A percentile compares a stretch with the other conserved stretches of the same genome.
These are phyloP conservation scores for Pichia terricola DNA, from an alignment of 1,139 yeast genomes.

Conservation along the genomic window DNA sequence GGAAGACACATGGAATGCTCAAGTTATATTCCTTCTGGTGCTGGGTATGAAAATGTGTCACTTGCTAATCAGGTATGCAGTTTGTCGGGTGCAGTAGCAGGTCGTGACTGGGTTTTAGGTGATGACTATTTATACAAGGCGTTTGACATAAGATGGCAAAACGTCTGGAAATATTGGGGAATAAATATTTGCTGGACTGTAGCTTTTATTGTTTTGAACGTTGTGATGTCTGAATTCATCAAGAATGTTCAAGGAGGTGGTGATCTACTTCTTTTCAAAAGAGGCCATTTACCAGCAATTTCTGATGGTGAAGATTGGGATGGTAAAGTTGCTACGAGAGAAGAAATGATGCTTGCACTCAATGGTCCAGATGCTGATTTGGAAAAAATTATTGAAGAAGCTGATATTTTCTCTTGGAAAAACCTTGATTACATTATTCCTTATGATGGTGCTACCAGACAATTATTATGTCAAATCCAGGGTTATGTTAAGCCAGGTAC, in stretches of 20 bases:
- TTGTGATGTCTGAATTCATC: slow-evolving; percentile 32
- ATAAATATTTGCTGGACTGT: slow-evolving; percentile 37
- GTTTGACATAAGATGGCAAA: slow-evolving; percentile 31
- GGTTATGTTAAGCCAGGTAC: slow-evolving; percentile 52
- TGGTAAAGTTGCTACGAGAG: slow-evolving; percentile 11
- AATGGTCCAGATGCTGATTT: slow-evolving; percentile 11
- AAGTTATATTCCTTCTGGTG: slow-evolving; percentile 39
- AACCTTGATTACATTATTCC: slow-evolving; percentile 29
- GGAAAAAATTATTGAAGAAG: slow-evolving; percentile 14
- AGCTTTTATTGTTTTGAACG: slow-evolving; percentile 26
- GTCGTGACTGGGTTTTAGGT: slow-evolving; percentile 36
- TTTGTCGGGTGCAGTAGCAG: slow-evolving; percentile 37
- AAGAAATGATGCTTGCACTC: slow-evolving; percentile 9
- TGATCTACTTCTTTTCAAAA: slow-evolving; percentile 9
- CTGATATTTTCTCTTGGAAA: slow-evolving; percentile 37
- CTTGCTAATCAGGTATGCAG: slow-evolving; percentile 39
- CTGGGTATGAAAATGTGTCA: slow-evolving; percentile 32
- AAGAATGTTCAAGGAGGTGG: slow-evolving; percentile 11
- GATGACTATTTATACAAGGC: slow-evolving; percentile 31
- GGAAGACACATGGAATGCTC: slow-evolving; percentile 44
- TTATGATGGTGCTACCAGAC: slow-evolving; percentile 32
- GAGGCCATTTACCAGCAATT: slow-evolving; percentile 9
- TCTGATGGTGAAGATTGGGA: slow-evolving; percentile 10
- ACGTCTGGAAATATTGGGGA: slow-evolving; percentile 44
- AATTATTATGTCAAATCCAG: slow-evolving; percentile 29